Base-by-base conservation (phyloP, 139 green algal genomes). In the Chloropicon primus region DNA sequence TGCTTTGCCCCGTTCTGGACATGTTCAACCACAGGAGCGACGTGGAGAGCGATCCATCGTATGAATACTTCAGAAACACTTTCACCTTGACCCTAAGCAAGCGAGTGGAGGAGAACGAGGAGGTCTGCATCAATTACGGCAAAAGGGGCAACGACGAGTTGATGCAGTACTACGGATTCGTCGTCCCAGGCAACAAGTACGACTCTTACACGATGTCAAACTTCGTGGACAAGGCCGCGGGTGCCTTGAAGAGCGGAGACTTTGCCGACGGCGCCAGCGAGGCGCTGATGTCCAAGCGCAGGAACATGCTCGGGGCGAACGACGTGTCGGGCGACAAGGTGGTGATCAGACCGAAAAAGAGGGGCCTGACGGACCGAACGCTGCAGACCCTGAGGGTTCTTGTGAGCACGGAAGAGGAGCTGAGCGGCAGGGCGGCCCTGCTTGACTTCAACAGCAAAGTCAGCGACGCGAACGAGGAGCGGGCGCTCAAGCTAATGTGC, bases 141-240 rank as follows among this genome's bases (percentile, higher is more conserved):
- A 74, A 72, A n/a, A 80, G 89, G 73, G 54, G 62, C 77, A 90
- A 90, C 75, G 82, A 86, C 79, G 76, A 72, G 24, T 76, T 90
- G 53, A 54, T 90, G 73, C 86, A 90, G 24, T 90, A 81, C 76
- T 90, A 90, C 25, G 83, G 80, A 2, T 90, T 90, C 82, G 76
- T 86, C 17, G 85, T 88, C 72, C 27, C 27, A 0, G 62, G 53
- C 24, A 88, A 87, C 81, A 79, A 73, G 0, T 27, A 84, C 62
- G 86, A 90, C 54, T 54, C 78, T 1, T 88, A 84, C 28, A 62
- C 41, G 17, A n/a, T 62, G 41, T 62, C 41, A 5, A 17, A 17
- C 10, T 62, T 62, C 41, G 5, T 62, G 41, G 41, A n/a, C 41
- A 62, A 62, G 41, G 41, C 41, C 41, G 41, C 41, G 41, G 41